These are phyloP conservation scores for Diaporthe vexans DNA, from an alignment of 2,329 filamentous ascomycete genomes.

Conservation along the genomic window DNA sequence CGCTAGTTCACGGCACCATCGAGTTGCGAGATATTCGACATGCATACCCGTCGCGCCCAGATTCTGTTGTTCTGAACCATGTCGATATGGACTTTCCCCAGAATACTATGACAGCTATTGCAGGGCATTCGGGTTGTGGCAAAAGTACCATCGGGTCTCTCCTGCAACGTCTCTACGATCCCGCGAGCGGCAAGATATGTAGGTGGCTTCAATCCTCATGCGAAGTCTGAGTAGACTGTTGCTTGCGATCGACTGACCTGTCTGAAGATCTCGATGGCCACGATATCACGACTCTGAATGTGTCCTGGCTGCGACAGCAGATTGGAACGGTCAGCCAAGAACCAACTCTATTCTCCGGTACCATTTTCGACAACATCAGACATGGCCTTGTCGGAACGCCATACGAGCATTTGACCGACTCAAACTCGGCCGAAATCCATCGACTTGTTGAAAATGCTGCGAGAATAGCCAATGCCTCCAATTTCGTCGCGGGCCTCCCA, in stretches of 20 bases:
- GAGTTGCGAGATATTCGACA: slow-evolving; percentile 88
- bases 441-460: slow-evolving; percentile 82
- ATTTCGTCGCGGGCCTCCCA: slow-evolving; percentile 82
- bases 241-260: not conserved
- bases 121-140: slow-evolving; percentile 79
- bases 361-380: slow-evolving; percentile 89
- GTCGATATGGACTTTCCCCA: slow-evolving; percentile 85
- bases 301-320: slow-evolving; percentile 92
- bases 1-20: slow-evolving; percentile 81
- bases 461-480: slow-evolving; percentile 65
- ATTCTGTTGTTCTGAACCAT: slow-evolving; percentile 88
- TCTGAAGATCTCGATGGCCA: slow-evolving; percentile 79
- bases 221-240: not conserved
- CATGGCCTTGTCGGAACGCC: slow-evolving; percentile 90
- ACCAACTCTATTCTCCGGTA: slow-evolving; percentile 88
- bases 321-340: slow-evolving; percentile 95
- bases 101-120: slow-evolving; percentile 91
- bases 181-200: slow-evolving; percentile 80
- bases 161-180: slow-evolving; percentile 94
- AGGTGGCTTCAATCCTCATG: not conserved
- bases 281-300: slow-evolving; percentile 84
- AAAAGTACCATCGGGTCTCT: slow-evolving; percentile 96
- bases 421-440: slow-evolving; percentile 71
- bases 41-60: slow-evolving; percentile 93
- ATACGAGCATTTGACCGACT: slow-evolving; percentile 76